Base-by-base conservation (phyloP, 2,329 filamentous ascomycete genomes). In the Pseudocercospora macadamiae region DNA sequence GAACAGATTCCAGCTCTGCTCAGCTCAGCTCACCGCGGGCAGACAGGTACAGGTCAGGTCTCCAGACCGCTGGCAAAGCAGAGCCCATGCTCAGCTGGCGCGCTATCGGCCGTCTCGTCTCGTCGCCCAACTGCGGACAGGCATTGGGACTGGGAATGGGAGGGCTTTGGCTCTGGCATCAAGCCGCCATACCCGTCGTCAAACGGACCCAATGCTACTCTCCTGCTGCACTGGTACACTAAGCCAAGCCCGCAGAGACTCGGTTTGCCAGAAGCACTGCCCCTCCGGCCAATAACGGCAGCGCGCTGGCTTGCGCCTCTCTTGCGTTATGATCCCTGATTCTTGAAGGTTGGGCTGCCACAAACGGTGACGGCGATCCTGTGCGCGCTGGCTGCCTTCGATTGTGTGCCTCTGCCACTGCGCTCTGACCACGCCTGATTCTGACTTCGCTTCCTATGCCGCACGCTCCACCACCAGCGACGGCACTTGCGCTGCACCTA, bases 251-350 rank as follows among this genome's bases (percentile, higher is more conserved):
- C 30, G 54, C 58, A 57, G 54, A 37, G 36, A 28, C 54, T 18
- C 44, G 32, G 30, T 45, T 47, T 42, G 52, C 52, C 26, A 37
- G 47, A 48, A 39, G 47, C 48, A 52, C 55, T 52, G 47, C 55
- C 36, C 23, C 47, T 45, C 54, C 30, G 51, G 30, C 61, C 54
- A 63, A 62, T 62, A 25, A 59, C 51, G 54, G 57, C 57, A 51
- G 51, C 47, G 54, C 51, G 54, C 34, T 55, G 42, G 54, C 60
- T 60, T 60, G 58, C 62, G 64, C 60, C 62, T 63, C 57, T 64
- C 55, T 66, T 66, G 64, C 64, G 64, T 66, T 62, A 66, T 64
- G 60, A 64, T 64, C 64, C 64, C 60, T 61, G 64, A 56, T 34
- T 61, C 53, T 42, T 57, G 58, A 51, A 58, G 54, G 58, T 63